A percentile compares a stretch with the other conserved stretches of the same genome.
Conservation (phyloP, 345 rosid species). For the Eucalyptus marginata region DNA sequence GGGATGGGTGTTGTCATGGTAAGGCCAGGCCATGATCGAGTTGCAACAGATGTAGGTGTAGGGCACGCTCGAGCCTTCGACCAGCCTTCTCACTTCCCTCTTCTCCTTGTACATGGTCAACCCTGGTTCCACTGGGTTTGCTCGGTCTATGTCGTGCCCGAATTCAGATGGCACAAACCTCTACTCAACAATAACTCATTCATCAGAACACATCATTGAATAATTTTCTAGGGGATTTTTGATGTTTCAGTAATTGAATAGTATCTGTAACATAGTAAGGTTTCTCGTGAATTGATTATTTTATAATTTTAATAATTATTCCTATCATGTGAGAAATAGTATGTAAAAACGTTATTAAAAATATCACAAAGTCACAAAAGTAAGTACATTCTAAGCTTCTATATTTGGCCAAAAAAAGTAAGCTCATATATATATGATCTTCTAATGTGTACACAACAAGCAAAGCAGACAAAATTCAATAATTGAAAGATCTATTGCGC, state of each 20-base stretch:
- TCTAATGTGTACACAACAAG: background rate
- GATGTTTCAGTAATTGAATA: background rate
- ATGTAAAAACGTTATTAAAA: background rate
- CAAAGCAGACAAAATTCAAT: background rate
- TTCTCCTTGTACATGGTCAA: conserved; percentile 31
- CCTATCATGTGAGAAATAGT: background rate
- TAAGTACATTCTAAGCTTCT: background rate
- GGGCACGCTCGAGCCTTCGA: conserved; percentile 26
- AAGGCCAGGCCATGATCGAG: conserved; percentile 70
- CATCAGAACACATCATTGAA: background rate
- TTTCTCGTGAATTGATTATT: background rate
- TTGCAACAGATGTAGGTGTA: conserved; percentile 63
- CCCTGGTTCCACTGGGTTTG: conserved; percentile 58
- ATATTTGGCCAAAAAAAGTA: background rate
- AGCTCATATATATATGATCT: too few relatives aligned
- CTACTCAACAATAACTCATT: conserved; percentile 1
- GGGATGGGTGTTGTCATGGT: conserved; percentile 49
- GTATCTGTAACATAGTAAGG: background rate
- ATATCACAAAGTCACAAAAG: background rate
- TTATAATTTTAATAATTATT: background rate
- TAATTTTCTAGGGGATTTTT: background rate
- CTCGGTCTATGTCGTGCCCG: conserved; percentile 56
- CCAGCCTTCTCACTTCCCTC: conserved; percentile 21
- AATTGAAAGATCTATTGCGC: background rate
- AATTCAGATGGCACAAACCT: conserved; percentile 65